Evolutionary conservation across 306 rosid genomes (phyloP), one percentile per base, ranked within the genome.

Genomic region (Trifolium repens): DNA sequence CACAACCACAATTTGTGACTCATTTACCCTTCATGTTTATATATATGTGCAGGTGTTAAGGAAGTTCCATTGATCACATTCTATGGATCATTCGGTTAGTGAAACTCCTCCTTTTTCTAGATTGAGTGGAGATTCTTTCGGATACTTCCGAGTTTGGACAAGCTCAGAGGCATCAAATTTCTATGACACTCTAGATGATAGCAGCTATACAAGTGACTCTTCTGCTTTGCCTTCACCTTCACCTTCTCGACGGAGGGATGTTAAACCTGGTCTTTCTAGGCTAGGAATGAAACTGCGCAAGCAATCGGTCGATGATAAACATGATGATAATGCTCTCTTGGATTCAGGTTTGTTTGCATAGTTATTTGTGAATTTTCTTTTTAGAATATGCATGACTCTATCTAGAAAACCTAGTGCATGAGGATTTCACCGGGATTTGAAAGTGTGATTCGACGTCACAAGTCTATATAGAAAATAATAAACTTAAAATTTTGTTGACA

Each of bases 151-250:
- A 2, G 35, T 65, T 0, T 87, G 85, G 81, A 84, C 91, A 72
- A 89, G 88, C 63, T 90, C 99, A 2, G 96, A 89, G 24, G 76
- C 90, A 65, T 90, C 98, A 1, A 86, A 71, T 12, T 74, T 88
- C 73, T 91, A 96, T 9, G 97, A 90, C 69, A 72, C 84, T 47
- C 10, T 72, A 7, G 91, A 88, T 69, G 96, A 90, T 8, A 84
- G 78, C 42, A 85, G 93, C 82, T 85, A 77, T 77, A 85, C 83
- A 11, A 86, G 88, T 78, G 96, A 89, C 10, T 76, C 92, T 75
- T 87, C 94, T 24, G 92, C 92, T 30, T 75, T 54, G 14, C 64
- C 37, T 58, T 58, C 64, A 4, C 64, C 64, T 58, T 87, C 96
- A 40, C 93, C 91, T 24, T 78, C 87, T n/a, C 80, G 79, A 63